phyloP scores from a whole-genome alignment of 257 asterid genomes.

The Solanum sitiens region DNA sequence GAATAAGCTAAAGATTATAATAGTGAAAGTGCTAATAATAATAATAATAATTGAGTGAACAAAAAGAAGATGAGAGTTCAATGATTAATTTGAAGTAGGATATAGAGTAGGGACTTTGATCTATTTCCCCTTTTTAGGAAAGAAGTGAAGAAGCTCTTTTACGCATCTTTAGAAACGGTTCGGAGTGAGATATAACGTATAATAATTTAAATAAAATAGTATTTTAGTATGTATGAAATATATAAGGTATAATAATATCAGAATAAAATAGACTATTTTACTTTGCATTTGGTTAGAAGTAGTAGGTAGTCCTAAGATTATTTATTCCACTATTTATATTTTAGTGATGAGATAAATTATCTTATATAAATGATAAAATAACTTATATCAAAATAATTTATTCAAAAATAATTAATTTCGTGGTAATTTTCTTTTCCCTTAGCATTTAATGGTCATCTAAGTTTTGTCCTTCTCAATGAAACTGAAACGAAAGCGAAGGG shows the following conservation, averaged over 20 bases:
- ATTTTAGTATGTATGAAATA: too few relatives aligned
- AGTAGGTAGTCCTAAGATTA: too few relatives aligned
- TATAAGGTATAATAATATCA: too few relatives aligned
- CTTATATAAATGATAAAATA: too few relatives aligned
- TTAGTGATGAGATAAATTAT: too few relatives aligned
- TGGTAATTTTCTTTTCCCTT: too few relatives aligned
- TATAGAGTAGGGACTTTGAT: neutral
- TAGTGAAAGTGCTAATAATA: neutral
- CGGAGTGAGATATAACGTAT: neutral
- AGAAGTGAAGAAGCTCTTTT: neutral
- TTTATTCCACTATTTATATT: too few relatives aligned
- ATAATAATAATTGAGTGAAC: neutral
- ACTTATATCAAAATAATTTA: too few relatives aligned
- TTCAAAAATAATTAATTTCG: too few relatives aligned
- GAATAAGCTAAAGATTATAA: neutral
- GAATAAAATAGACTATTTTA: too few relatives aligned
- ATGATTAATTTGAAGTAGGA: neutral
- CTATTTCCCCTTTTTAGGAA: neutral
- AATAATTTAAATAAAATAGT: too few relatives aligned
- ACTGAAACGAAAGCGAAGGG: neutral
- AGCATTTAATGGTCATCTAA: neutral
- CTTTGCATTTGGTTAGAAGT: fast-evolving
- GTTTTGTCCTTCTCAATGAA: neutral
- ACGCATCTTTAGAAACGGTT: neutral
- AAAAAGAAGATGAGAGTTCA: neutral